Percentiles rank a stretch among this genome's conserved stretches.
phyloP scores from a whole-genome alignment of 345 rosid species.

The Populus euphratica region DNA sequence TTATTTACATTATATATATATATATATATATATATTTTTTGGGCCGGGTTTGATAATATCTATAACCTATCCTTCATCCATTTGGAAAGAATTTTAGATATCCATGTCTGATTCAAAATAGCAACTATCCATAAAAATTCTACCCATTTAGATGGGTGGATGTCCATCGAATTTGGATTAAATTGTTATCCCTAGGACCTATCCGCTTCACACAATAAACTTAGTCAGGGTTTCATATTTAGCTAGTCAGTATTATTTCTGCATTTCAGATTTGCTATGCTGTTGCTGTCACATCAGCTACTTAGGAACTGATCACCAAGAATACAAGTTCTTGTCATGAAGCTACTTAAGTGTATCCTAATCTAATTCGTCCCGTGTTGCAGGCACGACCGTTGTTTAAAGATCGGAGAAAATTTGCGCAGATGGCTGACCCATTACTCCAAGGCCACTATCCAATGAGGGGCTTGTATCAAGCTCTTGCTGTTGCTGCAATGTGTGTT shows the following conservation, averaged over 20 bases:
- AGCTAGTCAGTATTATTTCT: neutral
- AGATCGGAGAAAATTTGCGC: constrained; percentile 71
- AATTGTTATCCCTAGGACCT: too few relatives aligned
- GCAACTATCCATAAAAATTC: too few relatives aligned
- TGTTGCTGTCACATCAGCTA: neutral
- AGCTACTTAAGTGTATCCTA: neutral
- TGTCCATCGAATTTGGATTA: too few relatives aligned
- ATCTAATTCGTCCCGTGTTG: constrained; percentile 14
- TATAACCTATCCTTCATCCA: too few relatives aligned
- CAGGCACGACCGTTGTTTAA: constrained; percentile 84
- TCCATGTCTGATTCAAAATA: too few relatives aligned
- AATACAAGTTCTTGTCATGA: neutral
- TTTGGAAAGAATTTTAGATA: too few relatives aligned
- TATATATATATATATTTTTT: too few relatives aligned
- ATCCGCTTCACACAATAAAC: neutral
- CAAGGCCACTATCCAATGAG: constrained; percentile 76
- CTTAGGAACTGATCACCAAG: neutral
- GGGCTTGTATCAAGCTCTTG: constrained; percentile 90
- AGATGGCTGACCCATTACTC: constrained; percentile 79
- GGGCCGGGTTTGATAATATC: too few relatives aligned
- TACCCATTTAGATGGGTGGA: too few relatives aligned
- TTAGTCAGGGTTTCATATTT: neutral
- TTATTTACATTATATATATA: too few relatives aligned
- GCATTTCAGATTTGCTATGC: neutral
- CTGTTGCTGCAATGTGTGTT: constrained; percentile 90